phyloP scores from a whole-genome alignment of 495 filamentous ascomycete genomes.

The Echria macrotheca region DNA sequence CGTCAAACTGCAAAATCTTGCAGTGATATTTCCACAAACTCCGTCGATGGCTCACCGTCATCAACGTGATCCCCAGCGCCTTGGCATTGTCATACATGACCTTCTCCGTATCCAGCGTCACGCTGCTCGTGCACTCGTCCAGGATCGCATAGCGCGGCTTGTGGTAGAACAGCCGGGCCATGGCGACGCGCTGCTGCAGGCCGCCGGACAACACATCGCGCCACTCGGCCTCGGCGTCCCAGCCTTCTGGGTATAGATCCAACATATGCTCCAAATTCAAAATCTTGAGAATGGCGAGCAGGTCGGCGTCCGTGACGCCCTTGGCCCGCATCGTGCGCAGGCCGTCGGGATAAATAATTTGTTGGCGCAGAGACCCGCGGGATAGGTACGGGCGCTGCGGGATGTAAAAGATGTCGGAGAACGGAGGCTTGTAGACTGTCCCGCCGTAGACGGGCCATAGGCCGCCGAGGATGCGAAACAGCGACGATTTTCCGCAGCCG shows the following conservation, averaged over 20 bases:
- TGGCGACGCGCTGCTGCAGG: slow-evolving; percentile 93
- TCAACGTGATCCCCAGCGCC: slow-evolving; percentile 80
- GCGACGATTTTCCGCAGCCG: slow-evolving; percentile 90
- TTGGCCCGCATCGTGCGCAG: slow-evolving; percentile 79
- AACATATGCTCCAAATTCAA: slow-evolving; percentile 83
- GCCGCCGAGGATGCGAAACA: slow-evolving; percentile 93
- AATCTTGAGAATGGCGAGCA: slow-evolving; percentile 66
- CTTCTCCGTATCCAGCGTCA: slow-evolving; percentile 89
- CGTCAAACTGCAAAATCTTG: slow-evolving; percentile 93
- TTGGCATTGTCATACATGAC: slow-evolving; percentile 98
- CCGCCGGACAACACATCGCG: slow-evolving; percentile 84
- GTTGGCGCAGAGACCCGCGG: slow-evolving; percentile 81
- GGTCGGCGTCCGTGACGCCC: slow-evolving; percentile 75
- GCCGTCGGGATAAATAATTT: slow-evolving; percentile 95
- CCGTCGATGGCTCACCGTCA: slow-evolving; percentile 88
- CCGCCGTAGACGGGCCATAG: slow-evolving; percentile 99
- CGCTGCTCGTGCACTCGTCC: slow-evolving; percentile 91
- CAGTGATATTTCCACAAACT: slow-evolving; percentile 96
- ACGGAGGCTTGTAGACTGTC: slow-evolving; percentile 79
- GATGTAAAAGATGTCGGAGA: slow-evolving; percentile 94
- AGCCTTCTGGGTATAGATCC: slow-evolving; percentile 67
- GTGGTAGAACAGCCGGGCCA: slow-evolving; percentile 96
- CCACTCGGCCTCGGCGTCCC: slow-evolving; percentile 97
- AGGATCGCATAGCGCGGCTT: slow-evolving; percentile 86
- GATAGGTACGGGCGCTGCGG: slow-evolving; percentile 93